These are phyloP conservation scores for Baorangia bicolor DNA, from an alignment of 768 basidiomycete genomes.

Conservation along the genomic window DNA sequence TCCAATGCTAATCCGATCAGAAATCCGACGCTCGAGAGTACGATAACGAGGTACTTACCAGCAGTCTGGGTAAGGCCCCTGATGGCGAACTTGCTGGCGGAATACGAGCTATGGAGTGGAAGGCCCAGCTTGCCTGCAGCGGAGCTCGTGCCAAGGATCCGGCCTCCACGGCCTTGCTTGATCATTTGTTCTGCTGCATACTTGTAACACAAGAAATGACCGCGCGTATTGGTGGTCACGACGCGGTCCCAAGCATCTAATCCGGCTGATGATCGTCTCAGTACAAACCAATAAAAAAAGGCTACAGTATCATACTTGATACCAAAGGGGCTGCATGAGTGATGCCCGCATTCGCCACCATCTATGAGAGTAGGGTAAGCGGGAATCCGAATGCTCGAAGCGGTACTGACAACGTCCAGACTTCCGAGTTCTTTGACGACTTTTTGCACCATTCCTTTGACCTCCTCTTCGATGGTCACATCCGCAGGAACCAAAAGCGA, in stretches of 20 bases:
- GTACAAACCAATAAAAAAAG: background rate
- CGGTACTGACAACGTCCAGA: constrained; percentile 3
- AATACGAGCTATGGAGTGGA: too few relatives aligned
- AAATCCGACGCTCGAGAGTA: background rate
- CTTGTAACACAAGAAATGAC: constrained; percentile 59
- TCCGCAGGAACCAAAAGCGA: constrained; percentile 16
- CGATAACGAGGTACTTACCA: constrained; percentile 20
- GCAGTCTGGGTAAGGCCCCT: constrained; percentile 39
- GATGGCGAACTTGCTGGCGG: constrained; percentile 39
- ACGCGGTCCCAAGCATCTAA: background rate
- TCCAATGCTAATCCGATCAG: constrained; percentile 18
- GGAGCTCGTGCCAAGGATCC: constrained; percentile 45
- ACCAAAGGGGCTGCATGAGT: background rate
- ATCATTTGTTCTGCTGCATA: constrained; percentile 63
- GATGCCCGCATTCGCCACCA: constrained; percentile 20
- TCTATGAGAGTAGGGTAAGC: background rate
- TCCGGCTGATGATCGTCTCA: background rate
- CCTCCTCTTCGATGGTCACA: constrained; percentile 3
- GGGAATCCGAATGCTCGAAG: too few relatives aligned
- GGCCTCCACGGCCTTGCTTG: constrained; percentile 45
- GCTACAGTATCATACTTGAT: background rate
- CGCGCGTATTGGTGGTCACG: constrained; percentile 46
- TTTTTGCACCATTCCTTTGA: constrained; percentile 5
- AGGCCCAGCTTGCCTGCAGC: background rate
- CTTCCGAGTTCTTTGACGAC: constrained; percentile 3